Evolutionary conservation across 768 basidiomycete species (phyloP), one percentile per base, ranked within the genome.

Genomic region (Tricholoma sp.): DNA sequence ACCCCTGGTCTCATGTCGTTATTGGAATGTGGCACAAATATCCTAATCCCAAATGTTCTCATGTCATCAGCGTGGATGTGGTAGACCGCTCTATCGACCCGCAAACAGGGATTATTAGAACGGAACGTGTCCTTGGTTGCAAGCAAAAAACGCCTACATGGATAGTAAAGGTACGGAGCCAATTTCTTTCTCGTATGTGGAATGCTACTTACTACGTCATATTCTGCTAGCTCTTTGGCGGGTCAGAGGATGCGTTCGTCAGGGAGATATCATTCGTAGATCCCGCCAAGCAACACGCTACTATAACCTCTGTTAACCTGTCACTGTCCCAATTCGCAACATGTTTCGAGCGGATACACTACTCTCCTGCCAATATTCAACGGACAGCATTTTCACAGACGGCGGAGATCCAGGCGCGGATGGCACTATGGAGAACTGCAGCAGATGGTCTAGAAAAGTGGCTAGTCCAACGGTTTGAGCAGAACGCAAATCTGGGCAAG

Each of bases 11-110:
- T 58, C 91, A 93, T 75, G 92, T 95, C 62, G 85, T 94, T 59
- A 87, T 89, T 66, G 91, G 90, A 61, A 90, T 96, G 80, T 94
- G 92, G 89, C 86, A 88, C 62, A 97, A 97, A 79, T 97, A 97
- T 72, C 94, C 94, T 52, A 96, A 96, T 70, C 88, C 93, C 53
- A 89, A 89, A 65, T 93, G 91, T 72, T 82, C 88, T 20, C 92
- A 94, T 69, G 92, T 94, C 62, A 77, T 92, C 62, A 89, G 88
- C 61, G 81, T 94, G 66, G 91, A 94, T 70, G 92, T 94, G 29
- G 58, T 96, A 55, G 89, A 93, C 74, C 86, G 94, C 60, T 80
- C 86, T 11, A 79, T 96, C 11, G 86, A 96, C 74, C 82, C 91
- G 29, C 70, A 77, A 54, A 94, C 91, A 9, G 95, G 95, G 32